Evolutionary conservation across 352 stramenopile species (phyloP).

Genomic region (Phytophthora agathidicida): DNA sequence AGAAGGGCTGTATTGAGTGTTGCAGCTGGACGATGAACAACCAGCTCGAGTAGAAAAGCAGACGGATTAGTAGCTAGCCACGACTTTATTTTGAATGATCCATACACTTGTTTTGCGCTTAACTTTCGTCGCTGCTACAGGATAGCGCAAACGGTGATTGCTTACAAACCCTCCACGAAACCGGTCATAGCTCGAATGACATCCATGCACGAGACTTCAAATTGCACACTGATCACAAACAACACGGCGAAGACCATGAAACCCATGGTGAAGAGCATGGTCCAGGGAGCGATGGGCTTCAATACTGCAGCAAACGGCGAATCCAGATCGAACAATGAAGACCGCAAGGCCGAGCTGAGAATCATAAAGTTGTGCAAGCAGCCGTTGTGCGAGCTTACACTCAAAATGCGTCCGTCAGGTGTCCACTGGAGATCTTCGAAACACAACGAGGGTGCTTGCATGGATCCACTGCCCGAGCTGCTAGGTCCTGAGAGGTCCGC

Average conservation of each 20-base stretch:
- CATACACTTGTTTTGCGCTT: conserved; percentile 18
- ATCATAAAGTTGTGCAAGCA: conserved; percentile 93
- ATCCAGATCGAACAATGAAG: conserved; percentile 65
- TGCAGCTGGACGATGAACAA: conserved; percentile 15
- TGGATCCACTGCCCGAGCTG: conserved; percentile 24
- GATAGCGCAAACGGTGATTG: not conserved
- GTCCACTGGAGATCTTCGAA: conserved; percentile 89
- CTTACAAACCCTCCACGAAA: conserved; percentile 56
- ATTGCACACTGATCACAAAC: conserved; percentile 52
- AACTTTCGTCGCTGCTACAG: not conserved
- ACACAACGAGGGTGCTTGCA: conserved; percentile 40
- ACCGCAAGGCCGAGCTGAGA: conserved; percentile 62
- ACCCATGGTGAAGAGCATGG: conserved; percentile 65
- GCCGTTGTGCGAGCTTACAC: conserved; percentile 81
- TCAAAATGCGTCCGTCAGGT: conserved; percentile 91
- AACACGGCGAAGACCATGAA: conserved; percentile 57
- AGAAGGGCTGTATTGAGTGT: not conserved
- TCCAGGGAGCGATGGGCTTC: conserved; percentile 66
- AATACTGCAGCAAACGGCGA: conserved; percentile 61
- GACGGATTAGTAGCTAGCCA: conserved; percentile 21
- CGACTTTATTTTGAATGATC: conserved; percentile 24
- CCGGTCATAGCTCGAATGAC: conserved; percentile 68
- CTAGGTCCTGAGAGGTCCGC: conserved; percentile 28
- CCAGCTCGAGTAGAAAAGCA: conserved; percentile 27
- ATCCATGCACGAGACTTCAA: conserved; percentile 57